Base-by-base conservation (phyloP, 768 basidiomycete genomes). In the Mycena polygramma region DNA sequence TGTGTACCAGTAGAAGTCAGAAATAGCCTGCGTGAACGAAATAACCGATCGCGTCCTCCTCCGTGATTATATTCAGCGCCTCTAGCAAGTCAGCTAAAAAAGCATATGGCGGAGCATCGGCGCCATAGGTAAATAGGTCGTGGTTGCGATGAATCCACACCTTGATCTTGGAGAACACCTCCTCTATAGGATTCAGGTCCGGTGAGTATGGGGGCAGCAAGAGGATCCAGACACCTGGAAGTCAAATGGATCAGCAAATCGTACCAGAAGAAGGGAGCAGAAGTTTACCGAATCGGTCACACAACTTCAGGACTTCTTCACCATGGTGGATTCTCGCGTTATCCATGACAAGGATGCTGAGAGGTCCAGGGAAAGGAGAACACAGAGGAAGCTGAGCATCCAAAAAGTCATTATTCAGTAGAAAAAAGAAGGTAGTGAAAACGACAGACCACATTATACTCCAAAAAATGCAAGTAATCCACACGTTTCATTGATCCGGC, bases 201-300 rank as follows among this genome's bases (percentile, higher is more conserved):
- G 82, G 83, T 0, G 83, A 84, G 64, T 84, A 84, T 4, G 80
- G 81, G 0, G 79, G 82, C 11, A 84, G 76, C 59, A 70, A 83
- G 36, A 76, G 69, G 22, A 81, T 51, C 1, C 69, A 68, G 20
- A 79, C 76, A 61, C 74, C 80, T 81, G 51, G 8, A 4, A 10
- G 0, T 11, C 24, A 9, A 36, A 2, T 26, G 39, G 39, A n/a
- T n/a, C 22, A 14, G 0, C 45, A 36, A 30, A 19, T 10, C 1
- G 51, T 10, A 14, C 24, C 14, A 52, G 26, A 10, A 51, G 15
- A 36, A 49, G n/a, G n/a, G n/a, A n/a, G n/a, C n/a, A n/a, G n/a
- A n/a, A n/a, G n/a, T 49, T 49, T 20, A 52, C 65, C 57, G 26
- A 66, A 66, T 2, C 57, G 49, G 19, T 66, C 57, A 41, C 57